phyloP scores from a whole-genome alignment of 768 basidiomycete genomes.

The Suillus subluteus region DNA sequence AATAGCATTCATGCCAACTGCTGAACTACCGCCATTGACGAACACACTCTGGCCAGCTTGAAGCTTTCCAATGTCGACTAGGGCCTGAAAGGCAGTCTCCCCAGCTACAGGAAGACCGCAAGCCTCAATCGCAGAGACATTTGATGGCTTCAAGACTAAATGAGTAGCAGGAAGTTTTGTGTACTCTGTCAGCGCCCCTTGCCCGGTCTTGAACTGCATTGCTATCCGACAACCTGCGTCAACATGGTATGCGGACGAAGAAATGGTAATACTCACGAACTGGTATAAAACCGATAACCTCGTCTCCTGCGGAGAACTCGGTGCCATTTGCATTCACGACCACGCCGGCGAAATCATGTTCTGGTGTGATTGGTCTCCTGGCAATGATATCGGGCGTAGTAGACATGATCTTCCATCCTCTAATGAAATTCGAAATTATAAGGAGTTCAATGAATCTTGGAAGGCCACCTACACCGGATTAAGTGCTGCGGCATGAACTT shows the following conservation, averaged over 20 bases:
- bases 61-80: constrained; percentile 51
- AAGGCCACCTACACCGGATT: constrained; percentile 61
- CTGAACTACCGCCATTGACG: constrained; percentile 71
- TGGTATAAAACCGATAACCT: constrained; percentile 61
- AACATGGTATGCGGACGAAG: neutral
- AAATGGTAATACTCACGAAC: constrained; percentile 31
- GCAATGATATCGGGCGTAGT: constrained; percentile 49
- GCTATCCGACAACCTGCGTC: constrained; percentile 20
- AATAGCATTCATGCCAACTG: constrained; percentile 72
- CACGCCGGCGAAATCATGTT: constrained; percentile 66
- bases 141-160: constrained; percentile 40
- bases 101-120: constrained; percentile 63
- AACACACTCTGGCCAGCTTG: constrained; percentile 63
- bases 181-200: constrained; percentile 67
- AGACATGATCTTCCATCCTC: constrained; percentile 63
- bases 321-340: constrained; percentile 59
- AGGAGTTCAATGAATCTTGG: neutral
- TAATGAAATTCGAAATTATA: constrained; percentile 25
- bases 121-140: constrained; percentile 57
- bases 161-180: constrained; percentile 42
- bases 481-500: constrained; percentile 57
- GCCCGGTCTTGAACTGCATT: constrained; percentile 39
- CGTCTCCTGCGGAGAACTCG: constrained; percentile 58
- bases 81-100: constrained; percentile 59
- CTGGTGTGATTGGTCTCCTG: constrained; percentile 55